phyloP scores from a whole-genome alignment of 495 filamentous ascomycete species.

The Xylaria sp. region DNA sequence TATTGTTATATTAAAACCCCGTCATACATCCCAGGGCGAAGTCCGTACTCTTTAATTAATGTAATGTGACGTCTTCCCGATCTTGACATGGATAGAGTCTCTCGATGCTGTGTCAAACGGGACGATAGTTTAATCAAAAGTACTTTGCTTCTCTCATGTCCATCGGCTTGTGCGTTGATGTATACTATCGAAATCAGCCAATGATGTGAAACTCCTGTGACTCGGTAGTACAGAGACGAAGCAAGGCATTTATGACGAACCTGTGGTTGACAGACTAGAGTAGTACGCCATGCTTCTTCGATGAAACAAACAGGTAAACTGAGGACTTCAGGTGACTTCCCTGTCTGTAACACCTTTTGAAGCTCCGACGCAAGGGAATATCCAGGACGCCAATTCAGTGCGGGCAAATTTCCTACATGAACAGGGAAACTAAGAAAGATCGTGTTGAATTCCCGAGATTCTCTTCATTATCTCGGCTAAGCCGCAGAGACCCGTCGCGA shows the following conservation, averaged over 20 bases:
- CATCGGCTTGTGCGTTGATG: neutral
- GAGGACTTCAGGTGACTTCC: neutral
- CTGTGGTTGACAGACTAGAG: neutral
- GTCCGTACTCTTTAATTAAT: slow-evolving; percentile 11
- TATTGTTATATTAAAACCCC: slow-evolving; percentile 12
- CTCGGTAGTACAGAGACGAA: neutral
- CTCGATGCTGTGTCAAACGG: neutral
- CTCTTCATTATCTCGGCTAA: neutral
- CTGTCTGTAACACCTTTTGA: neutral
- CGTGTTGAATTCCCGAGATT: neutral
- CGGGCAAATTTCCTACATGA: neutral
- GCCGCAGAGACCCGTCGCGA: neutral
- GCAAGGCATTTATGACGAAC: neutral
- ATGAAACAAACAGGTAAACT: neutral
- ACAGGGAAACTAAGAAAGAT: neutral
- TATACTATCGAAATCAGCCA: neutral
- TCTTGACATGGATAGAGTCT: slow-evolving; percentile 2
- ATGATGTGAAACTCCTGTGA: neutral
- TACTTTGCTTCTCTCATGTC: neutral
- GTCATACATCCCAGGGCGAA: neutral
- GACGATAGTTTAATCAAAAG: neutral
- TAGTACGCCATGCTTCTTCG: neutral
- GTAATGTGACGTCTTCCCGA: slow-evolving; percentile 8
- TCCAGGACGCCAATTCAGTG: neutral
- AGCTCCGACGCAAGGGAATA: neutral